Conservation (phyloP, 305 asterid genomes). For the Rubia peregrina region DNA sequence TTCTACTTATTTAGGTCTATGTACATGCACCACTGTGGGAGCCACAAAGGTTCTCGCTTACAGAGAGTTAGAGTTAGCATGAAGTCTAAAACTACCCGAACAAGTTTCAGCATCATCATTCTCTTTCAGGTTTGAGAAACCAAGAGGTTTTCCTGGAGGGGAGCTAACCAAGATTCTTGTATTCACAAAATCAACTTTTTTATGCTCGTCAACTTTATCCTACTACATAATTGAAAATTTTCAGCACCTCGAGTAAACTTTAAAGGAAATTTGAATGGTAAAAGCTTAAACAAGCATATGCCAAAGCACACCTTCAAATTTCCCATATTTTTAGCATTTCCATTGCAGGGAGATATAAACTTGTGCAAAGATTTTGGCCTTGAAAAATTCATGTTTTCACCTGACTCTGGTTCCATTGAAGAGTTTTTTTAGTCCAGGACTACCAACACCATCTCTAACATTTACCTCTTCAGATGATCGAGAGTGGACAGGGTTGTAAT, state of each 20-base stretch:
- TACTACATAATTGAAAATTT: constrained; percentile 20
- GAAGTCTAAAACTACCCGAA: constrained; percentile 21
- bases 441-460: constrained; percentile 18
- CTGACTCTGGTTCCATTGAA: constrained; percentile 21
- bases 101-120: constrained; percentile 35
- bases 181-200: constrained; percentile 13
- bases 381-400: constrained; percentile 24
- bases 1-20: constrained; percentile 73
- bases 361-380: constrained; percentile 25
- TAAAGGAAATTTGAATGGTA: not conserved
- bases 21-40: constrained; percentile 62
- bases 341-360: constrained; percentile 15
- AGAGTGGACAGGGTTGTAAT: constrained; percentile 11
- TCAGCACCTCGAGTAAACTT: not conserved
- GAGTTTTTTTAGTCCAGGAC: constrained; percentile 22
- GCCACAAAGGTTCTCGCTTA: constrained; percentile 28
- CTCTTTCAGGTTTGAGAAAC: constrained; percentile 55
- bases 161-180: not conserved
- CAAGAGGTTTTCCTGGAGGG: constrained; percentile 23
- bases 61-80: constrained; percentile 16
- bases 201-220: constrained; percentile 30
- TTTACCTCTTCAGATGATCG: constrained; percentile 26
- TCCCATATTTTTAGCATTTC: constrained; percentile 20
- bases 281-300: not conserved
- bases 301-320: constrained; percentile 35